Conservation (phyloP, 164 flowering plant species). For the Kalanchoe fedtschenkoi region DNA sequence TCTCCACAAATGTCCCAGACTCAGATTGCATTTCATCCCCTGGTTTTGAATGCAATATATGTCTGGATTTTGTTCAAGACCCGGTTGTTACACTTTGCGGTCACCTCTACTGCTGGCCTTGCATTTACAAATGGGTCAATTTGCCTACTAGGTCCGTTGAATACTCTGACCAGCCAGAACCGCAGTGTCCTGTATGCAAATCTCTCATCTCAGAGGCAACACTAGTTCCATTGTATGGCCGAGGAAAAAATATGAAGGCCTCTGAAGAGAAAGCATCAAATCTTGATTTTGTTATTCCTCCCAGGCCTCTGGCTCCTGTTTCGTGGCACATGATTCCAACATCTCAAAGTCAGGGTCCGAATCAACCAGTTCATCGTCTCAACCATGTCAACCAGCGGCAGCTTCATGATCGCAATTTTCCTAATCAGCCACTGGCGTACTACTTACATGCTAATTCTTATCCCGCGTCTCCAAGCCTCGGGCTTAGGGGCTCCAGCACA, state of each 20-base stretch:
- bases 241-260: slow-evolving; percentile 23
- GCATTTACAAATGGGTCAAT: slow-evolving; percentile 55
- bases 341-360: neutral
- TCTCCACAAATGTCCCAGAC: slow-evolving; percentile 6
- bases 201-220: slow-evolving; percentile 27
- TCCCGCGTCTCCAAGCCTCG: slow-evolving; percentile 11
- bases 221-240: slow-evolving; percentile 47
- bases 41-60: slow-evolving; percentile 58
- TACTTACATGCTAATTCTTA: neutral
- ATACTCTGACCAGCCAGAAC: slow-evolving; percentile 11
- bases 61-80: slow-evolving; percentile 51
- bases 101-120: slow-evolving; percentile 68
- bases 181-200: slow-evolving; percentile 58
- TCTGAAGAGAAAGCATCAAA: slow-evolving; percentile 17
- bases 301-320: slow-evolving; percentile 28
- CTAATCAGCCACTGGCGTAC: slow-evolving; percentile 12
- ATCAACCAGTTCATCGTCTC: neutral
- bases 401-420: slow-evolving; percentile 11
- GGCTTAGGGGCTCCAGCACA: slow-evolving; percentile 7
- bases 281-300: slow-evolving; percentile 25
- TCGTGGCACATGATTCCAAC: slow-evolving; percentile 14
- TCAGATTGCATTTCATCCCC: slow-evolving; percentile 14
- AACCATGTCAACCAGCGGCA: slow-evolving; percentile 6
- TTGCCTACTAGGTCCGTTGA: slow-evolving; percentile 15
- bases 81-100: slow-evolving; percentile 67